phyloP scores from a whole-genome alignment of 306 rosid species.

The Vicia faba region DNA sequence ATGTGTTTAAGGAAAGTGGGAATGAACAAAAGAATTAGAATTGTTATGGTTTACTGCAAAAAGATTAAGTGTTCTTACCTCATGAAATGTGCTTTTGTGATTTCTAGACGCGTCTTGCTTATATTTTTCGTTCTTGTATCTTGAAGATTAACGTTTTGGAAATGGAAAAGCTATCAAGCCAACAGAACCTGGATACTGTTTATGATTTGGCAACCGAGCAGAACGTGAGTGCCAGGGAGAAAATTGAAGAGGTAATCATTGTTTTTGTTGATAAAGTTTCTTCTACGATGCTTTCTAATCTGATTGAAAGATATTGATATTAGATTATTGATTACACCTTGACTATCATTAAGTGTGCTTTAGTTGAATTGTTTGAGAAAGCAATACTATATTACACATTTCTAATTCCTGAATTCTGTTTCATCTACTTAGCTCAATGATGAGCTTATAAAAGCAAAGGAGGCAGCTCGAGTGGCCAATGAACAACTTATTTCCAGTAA shows the following conservation, averaged over 20 bases:
- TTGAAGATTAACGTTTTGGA: slow-evolving; percentile 78
- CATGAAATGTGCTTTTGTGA: neutral
- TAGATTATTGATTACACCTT: no score
- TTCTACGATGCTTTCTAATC: no score
- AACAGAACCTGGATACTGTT: slow-evolving; percentile 67
- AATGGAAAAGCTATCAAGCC: slow-evolving; percentile 77
- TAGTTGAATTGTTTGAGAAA: no score
- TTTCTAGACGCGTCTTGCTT: slow-evolving; percentile 10
- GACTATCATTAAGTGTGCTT: no score
- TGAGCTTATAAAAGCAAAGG: slow-evolving; percentile 65
- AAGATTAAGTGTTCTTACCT: no score
- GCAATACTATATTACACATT: neutral
- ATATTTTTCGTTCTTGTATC: slow-evolving; percentile 16
- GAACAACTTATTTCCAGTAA: slow-evolving; percentile 53
- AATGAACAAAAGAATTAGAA: neutral
- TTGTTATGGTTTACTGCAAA: neutral
- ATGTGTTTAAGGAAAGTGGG: neutral
- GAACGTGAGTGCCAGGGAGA: slow-evolving; percentile 61
- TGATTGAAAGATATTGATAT: no score
- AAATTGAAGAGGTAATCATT: slow-evolving; percentile 67
- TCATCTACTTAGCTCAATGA: slow-evolving; percentile 57
- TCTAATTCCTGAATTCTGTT: slow-evolving; percentile 35
- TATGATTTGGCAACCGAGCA: slow-evolving; percentile 80
- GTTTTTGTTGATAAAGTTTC: neutral
- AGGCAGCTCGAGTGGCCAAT: slow-evolving; percentile 64